Evolutionary conservation across 1,139 yeast genomes (phyloP).

Genomic region (Blastobotrys petasosporus): DNA sequence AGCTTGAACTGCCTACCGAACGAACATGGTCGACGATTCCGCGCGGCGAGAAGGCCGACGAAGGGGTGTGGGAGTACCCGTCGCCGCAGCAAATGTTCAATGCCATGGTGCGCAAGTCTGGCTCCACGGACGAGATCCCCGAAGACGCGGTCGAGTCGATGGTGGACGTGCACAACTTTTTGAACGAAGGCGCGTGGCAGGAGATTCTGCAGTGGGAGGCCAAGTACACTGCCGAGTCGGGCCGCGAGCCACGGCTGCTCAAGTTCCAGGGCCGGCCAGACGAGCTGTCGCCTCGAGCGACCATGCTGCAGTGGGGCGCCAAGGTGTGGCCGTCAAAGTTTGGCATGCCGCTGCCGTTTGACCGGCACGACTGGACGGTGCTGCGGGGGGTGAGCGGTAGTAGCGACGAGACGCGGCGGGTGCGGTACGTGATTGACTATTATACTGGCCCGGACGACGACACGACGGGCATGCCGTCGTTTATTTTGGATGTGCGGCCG

Average conservation of each 20-base stretch:
- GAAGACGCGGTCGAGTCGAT: constrained; percentile 95
- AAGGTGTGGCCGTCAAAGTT: constrained; percentile 65
- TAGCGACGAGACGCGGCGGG: constrained; percentile 47
- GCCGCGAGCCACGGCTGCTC: constrained; percentile 65
- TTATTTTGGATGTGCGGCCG: constrained; percentile 90
- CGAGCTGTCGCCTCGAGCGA: constrained; percentile 84
- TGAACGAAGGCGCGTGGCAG: constrained; percentile 97
- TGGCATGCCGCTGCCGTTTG: constrained; percentile 84
- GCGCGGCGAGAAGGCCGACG: constrained; percentile 57
- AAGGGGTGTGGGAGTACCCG: constrained; percentile 95
- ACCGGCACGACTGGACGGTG: constrained; percentile 98
- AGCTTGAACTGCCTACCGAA: constrained; percentile 67
- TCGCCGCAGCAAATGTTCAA: constrained; percentile 98
- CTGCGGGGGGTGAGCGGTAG: constrained; percentile 48
- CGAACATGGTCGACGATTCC: constrained; percentile 85
- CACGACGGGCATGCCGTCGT: constrained; percentile 81
- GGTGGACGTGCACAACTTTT: constrained; percentile 95
- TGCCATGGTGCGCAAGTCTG: constrained; percentile 94
- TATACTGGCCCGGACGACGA: constrained; percentile 84
- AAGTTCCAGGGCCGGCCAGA: constrained; percentile 91
- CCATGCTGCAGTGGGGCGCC: constrained; percentile 59
- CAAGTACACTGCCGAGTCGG: constrained; percentile 46
- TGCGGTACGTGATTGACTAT: constrained; percentile 91
- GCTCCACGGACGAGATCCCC: constrained; percentile 69
- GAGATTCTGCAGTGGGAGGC: constrained; percentile 91